Conservation (phyloP, 1,284 basidiomycete species). For the Apiotrichum laibachii region DNA sequence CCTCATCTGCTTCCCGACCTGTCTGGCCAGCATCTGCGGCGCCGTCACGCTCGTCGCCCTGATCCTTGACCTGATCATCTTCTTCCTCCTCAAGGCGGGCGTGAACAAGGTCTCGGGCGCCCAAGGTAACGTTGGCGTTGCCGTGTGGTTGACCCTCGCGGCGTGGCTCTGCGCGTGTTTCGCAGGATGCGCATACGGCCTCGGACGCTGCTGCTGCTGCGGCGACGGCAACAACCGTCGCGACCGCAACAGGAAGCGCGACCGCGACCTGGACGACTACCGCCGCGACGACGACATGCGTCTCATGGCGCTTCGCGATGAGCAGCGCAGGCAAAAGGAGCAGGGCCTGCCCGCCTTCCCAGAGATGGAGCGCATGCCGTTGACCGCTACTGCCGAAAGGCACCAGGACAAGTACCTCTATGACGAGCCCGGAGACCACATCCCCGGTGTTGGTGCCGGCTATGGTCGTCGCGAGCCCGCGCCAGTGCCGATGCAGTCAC, state of each 20-base stretch:
- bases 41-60: conserved; percentile 71
- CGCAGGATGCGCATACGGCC: conserved; percentile 75
- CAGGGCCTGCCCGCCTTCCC: conserved; percentile 43
- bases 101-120: conserved; percentile 68
- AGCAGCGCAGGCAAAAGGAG: conserved; percentile 36
- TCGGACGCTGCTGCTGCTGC: conserved; percentile 77
- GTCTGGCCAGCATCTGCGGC: conserved; percentile 70
- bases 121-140: conserved; percentile 69
- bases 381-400: conserved; percentile 20
- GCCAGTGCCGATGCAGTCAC: background rate
- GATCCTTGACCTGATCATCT: conserved; percentile 79
- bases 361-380: conserved; percentile 35
- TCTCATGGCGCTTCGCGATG: conserved; percentile 40
- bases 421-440: conserved; percentile 19
- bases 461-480: conserved; percentile 12
- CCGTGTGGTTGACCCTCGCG: conserved; percentile 79
- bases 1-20: conserved; percentile 78
- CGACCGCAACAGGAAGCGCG: conserved; percentile 27
- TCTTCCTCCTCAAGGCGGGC: conserved; percentile 75
- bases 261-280: conserved; percentile 29
- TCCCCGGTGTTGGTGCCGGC: conserved; percentile 39
- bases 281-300: conserved; percentile 28
- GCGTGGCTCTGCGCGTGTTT: conserved; percentile 79
- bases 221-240: conserved; percentile 61
- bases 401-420: conserved; percentile 44